Evolutionary conservation across 2,329 filamentous ascomycete species (phyloP), one percentile per base, ranked within the genome.

Genomic region (Exophiala aquamarina): DNA sequence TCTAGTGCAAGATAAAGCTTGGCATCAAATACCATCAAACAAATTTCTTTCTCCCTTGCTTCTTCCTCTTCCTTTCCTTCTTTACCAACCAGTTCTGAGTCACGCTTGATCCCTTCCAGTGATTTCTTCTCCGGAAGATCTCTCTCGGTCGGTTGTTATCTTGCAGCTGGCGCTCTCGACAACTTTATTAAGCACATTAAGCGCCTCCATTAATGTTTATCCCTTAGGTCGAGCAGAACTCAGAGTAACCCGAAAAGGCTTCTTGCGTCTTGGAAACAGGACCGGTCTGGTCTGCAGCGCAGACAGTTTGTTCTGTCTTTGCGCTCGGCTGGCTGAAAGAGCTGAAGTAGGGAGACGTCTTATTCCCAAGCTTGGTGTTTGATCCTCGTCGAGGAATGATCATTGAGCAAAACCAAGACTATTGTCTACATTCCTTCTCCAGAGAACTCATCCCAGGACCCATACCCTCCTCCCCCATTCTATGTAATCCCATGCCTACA

Each of bases 351-450:
- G 52, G 52, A 55, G 52, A 55, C 52, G 52, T 55, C 52, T 55
- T 55, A 55, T 55, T 55, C 52, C 52, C 52, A 55, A 51, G 52
- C 52, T 49, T 55, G 49, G 45, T 55, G 52, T 47, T n/a, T 45
- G 39, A 49, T 50, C 52, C 52, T 52, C 52, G 52, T 55, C 52
- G 52, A 52, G 52, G 52, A 48, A 55, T 55, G 52, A 55, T 52
- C 49, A 52, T 44, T 47, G 52, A 40, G 52, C 52, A 47, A 52
- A 55, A 55, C 52, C 52, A 55, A 55, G 52, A 44, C 52, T 55
- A 50, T 55, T 49, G 52, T 55, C 52, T 55, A 55, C 52, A 55
- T 46, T 34, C 35, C 40, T n/a, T n/a, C n/a, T n/a, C n/a, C n/a
- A n/a, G n/a, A n/a, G n/a, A n/a, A n/a, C n/a, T n/a, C n/a, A n/a